Conservation (phyloP, 176 grass and related monocot genomes). For the Poa pratensis region DNA sequence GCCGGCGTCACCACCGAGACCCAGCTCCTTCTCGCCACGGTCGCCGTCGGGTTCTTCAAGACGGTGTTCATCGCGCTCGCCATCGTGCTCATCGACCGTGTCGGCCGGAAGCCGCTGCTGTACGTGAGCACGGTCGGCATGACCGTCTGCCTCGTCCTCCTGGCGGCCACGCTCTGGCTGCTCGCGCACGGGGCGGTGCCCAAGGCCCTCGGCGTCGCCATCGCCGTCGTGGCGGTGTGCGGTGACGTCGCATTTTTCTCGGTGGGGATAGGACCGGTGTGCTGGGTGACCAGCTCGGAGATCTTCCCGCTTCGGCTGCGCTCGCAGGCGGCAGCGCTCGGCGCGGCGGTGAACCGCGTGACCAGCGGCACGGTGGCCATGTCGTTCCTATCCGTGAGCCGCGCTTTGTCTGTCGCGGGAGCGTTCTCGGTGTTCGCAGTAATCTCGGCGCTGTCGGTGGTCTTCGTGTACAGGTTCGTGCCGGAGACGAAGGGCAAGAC, state of each 20-base stretch:
- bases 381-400: conserved; percentile 69
- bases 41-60: conserved; percentile 68
- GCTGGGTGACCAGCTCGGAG: conserved; percentile 69
- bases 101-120: conserved; percentile 62
- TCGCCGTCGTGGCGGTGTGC: conserved; percentile 55
- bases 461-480: conserved; percentile 55
- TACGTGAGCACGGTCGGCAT: conserved; percentile 71
- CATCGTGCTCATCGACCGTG: conserved; percentile 63
- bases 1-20: conserved; percentile 67
- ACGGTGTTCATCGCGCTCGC: conserved; percentile 70
- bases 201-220: conserved; percentile 27
- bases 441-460: conserved; percentile 55
- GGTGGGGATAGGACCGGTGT: conserved; percentile 69
- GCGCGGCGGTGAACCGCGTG: conserved; percentile 58
- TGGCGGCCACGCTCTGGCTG: conserved; percentile 48
- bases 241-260: conserved; percentile 80
- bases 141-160: conserved; percentile 55
- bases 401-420: conserved; percentile 46
- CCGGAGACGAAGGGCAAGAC: conserved; percentile 68
- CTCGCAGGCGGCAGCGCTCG: conserved; percentile 63
- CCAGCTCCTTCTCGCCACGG: conserved; percentile 66
- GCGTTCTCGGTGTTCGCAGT: conserved; percentile 61
- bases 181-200: conserved; percentile 49
- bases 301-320: conserved; percentile 64
- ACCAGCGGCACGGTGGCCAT: conserved; percentile 68